phyloP scores from a whole-genome alignment of 2,329 filamentous ascomycete species.

The Didymellaceae sp. region DNA sequence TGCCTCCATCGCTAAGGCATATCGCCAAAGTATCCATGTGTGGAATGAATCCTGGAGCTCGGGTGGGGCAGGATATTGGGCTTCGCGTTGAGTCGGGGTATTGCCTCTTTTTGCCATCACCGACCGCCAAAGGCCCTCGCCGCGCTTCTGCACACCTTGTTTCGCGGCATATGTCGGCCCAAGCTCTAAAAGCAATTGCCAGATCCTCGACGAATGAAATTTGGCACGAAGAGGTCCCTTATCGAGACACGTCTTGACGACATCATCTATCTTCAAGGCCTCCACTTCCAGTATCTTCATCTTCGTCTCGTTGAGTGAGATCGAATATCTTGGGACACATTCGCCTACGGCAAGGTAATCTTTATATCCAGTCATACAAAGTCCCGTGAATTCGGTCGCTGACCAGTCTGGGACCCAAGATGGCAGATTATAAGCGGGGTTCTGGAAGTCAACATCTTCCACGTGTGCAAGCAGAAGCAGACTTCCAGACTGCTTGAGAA shows the following conservation, averaged over 20 bases:
- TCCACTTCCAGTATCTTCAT: slow-evolving; percentile 6
- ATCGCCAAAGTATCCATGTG: slow-evolving; percentile 24
- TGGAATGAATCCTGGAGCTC: slow-evolving; percentile 13
- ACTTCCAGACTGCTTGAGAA: slow-evolving; percentile 17
- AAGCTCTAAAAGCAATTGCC: slow-evolving; percentile 14
- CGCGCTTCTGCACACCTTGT: slow-evolving; percentile 9
- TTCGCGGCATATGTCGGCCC: slow-evolving; percentile 1
- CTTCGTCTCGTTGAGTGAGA: slow-evolving; percentile 2
- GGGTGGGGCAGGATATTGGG: slow-evolving; percentile 9
- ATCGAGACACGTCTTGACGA: slow-evolving; percentile 7
- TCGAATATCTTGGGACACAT: background rate
- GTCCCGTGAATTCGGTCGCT: slow-evolving; percentile 7
- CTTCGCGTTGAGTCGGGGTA: background rate
- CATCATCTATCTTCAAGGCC: slow-evolving; percentile 11
- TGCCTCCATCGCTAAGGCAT: slow-evolving; percentile 2
- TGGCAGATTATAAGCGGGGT: slow-evolving; percentile 10
- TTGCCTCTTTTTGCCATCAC: slow-evolving; percentile 20
- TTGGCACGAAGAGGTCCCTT: slow-evolving; percentile 13
- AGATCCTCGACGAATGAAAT: slow-evolving; percentile 10
- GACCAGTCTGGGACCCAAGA: slow-evolving; percentile 33
- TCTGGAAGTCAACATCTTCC: slow-evolving; percentile 25
- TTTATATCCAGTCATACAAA: slow-evolving; percentile 23
- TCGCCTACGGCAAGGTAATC: slow-evolving; percentile 14
- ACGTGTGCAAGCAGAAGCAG: slow-evolving; percentile 23
- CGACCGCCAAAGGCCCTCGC: slow-evolving; percentile 22